Conservation (phyloP, 192 early-diverging fungal genomes). For the Umbelopsis sp. region DNA sequence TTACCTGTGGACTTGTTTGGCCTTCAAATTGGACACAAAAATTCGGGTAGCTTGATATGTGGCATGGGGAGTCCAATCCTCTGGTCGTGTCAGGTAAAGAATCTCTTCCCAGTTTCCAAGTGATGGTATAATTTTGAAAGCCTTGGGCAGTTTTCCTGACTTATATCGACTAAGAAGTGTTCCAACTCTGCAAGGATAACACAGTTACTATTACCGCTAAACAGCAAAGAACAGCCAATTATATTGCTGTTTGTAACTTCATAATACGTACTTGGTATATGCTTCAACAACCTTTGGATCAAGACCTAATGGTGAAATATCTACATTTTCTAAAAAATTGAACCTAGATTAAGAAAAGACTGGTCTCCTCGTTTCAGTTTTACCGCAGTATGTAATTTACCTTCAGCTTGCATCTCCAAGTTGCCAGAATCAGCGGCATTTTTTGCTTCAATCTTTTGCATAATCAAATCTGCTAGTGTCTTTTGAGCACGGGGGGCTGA, state of each 20-base stretch:
- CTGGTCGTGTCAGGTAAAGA: slow-evolving; percentile 86
- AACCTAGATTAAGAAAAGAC: slow-evolving; percentile 24
- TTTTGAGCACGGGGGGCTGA: slow-evolving; percentile 79
- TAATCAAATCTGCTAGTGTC: slow-evolving; percentile 95
- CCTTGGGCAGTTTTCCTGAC: slow-evolving; percentile 93
- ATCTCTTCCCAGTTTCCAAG: slow-evolving; percentile 98
- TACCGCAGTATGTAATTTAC: not conserved
- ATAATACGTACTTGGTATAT: slow-evolving; percentile 73
- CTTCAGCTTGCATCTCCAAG: slow-evolving; percentile 18
- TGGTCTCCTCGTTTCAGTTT: not conserved
- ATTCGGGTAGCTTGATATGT: slow-evolving; percentile 94
- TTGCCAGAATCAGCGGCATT: slow-evolving; percentile 49
- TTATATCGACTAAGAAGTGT: slow-evolving; percentile 88
- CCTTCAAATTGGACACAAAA: slow-evolving; percentile 97
- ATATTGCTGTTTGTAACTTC: not conserved
- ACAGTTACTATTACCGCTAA: not conserved
- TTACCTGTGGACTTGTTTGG: slow-evolving; percentile 84
- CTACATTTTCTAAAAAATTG: slow-evolving; percentile 41
- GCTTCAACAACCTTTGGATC: slow-evolving; percentile 93
- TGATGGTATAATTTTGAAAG: slow-evolving; percentile 98
- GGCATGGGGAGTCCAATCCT: slow-evolving; percentile 96
- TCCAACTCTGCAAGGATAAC: slow-evolving; percentile 65
- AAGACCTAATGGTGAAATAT: slow-evolving; percentile 55
- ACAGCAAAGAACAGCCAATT: not conserved
- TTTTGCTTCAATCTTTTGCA: slow-evolving; percentile 89